A percentile compares a stretch with the other conserved stretches of the same genome.
Conservation (phyloP, 2,329 filamentous ascomycete species). For the Sclerotinia sclerotiorum region DNA sequence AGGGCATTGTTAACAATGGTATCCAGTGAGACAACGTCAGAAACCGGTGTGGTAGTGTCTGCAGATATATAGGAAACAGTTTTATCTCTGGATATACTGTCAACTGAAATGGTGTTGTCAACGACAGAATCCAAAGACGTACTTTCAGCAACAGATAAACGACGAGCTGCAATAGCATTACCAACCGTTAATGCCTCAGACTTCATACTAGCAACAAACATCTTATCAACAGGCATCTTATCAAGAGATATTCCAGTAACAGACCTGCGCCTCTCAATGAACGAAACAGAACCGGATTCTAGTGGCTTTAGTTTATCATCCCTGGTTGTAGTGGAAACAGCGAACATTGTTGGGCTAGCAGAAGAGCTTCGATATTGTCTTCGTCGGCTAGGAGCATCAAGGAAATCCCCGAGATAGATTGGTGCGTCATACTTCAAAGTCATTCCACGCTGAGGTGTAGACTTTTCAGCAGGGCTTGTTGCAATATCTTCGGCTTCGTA, state of each 20-base stretch:
- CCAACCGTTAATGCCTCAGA: no score
- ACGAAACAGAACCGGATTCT: not conserved
- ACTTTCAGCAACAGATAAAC: not conserved
- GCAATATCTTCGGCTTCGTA: not conserved
- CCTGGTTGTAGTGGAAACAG: no score
- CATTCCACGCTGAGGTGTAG: not conserved
- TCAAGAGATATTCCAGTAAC: not conserved
- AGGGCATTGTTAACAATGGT: not conserved
- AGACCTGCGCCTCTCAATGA: not conserved
- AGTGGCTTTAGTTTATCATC: not conserved
- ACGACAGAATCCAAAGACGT: not conserved
- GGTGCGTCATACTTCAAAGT: not conserved
- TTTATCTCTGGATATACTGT: no score
- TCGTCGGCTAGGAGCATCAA: not conserved
- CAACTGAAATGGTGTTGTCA: not conserved
- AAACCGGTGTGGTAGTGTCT: not conserved
- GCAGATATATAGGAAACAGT: not conserved
- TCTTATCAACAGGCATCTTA: no score
- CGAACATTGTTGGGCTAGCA: not conserved
- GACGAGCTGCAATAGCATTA: not conserved
- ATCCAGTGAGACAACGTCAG: not conserved
- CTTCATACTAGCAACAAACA: no score
- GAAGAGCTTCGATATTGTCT: slow-evolving; percentile 13
- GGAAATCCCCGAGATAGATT: not conserved
- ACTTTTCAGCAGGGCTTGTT: not conserved